These are phyloP conservation scores for Trypanosoma rangeli DNA, from an alignment of 208 protist genomes.

Conservation along the genomic window DNA sequence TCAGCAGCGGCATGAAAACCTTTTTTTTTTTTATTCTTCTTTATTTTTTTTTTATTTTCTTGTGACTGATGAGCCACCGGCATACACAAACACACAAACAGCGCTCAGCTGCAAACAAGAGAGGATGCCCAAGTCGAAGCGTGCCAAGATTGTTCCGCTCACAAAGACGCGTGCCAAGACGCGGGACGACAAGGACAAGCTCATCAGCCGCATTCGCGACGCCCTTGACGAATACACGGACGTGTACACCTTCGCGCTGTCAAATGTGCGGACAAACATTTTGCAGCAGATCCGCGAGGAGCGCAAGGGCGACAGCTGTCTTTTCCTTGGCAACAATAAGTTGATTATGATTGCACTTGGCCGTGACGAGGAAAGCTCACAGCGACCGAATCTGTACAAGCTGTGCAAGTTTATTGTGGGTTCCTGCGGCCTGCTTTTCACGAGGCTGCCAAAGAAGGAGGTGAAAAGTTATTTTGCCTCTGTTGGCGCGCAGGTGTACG, in stretches of 20 bases:
- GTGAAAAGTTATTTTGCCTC: slow-evolving; percentile 90
- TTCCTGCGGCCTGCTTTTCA: slow-evolving; percentile 92
- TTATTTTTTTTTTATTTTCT: not conserved
- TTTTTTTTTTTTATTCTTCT: not conserved
- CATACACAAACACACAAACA: not conserved
- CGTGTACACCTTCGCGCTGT: slow-evolving; percentile 83
- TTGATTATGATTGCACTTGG: slow-evolving; percentile 94
- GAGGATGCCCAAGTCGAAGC: slow-evolving; percentile 87
- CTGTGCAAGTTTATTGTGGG: slow-evolving; percentile 82
- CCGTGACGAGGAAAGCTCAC: slow-evolving; percentile 72
- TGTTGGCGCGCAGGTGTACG: slow-evolving; percentile 82
- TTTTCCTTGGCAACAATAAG: slow-evolving; percentile 96
- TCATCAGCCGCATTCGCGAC: slow-evolving; percentile 89
- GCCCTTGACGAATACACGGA: slow-evolving; percentile 84
- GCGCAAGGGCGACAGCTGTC: slow-evolving; percentile 71
- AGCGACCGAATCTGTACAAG: slow-evolving; percentile 87
- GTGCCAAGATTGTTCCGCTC: slow-evolving; percentile 79
- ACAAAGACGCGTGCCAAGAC: slow-evolving; percentile 92
- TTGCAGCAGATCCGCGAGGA: slow-evolving; percentile 91
- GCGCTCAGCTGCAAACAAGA: not conserved
- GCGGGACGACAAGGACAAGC: slow-evolving; percentile 84
- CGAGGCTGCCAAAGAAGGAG: slow-evolving; percentile 84
- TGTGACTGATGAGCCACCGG: not conserved
- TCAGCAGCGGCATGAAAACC: not conserved
- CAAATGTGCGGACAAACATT: slow-evolving; percentile 89